Conservation (phyloP, 768 basidiomycete genomes). For the Pholiota microspora region DNA sequence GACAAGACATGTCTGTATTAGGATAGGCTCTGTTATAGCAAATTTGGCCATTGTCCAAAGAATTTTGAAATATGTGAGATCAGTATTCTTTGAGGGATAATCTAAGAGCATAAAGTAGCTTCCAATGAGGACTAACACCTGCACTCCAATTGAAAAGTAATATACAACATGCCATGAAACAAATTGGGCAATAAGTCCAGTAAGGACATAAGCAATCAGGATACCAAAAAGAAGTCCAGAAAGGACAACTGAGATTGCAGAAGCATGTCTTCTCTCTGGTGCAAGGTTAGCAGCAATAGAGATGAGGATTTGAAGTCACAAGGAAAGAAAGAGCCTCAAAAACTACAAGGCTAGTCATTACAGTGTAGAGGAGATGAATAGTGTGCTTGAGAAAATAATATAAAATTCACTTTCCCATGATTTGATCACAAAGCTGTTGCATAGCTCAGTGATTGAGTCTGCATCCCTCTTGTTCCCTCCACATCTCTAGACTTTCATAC, state of each 20-base stretch:
- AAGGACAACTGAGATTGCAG: conserved; percentile 73
- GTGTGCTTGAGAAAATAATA: too few relatives aligned
- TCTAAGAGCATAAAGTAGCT: conserved; percentile 75
- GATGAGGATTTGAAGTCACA: conserved; percentile 75
- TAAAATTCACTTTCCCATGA: too few relatives aligned
- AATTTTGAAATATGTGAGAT: conserved; percentile 66
- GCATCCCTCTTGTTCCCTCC: too few relatives aligned
- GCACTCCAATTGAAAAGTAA: conserved; percentile 74
- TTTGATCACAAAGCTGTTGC: too few relatives aligned
- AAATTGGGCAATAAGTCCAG: conserved; percentile 75
- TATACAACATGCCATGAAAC: conserved; percentile 73
- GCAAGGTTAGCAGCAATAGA: conserved; percentile 95
- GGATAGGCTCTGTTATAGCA: conserved; percentile 71
- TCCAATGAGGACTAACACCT: conserved; percentile 53
- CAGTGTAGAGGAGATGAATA: too few relatives aligned
- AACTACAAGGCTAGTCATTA: conserved; percentile 47
- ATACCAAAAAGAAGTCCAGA: conserved; percentile 70
- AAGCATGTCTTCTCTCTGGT: conserved; percentile 65
- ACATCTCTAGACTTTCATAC: too few relatives aligned
- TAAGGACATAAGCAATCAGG: conserved; percentile 69
- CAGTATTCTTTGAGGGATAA: conserved; percentile 72
- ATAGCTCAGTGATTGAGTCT: too few relatives aligned
- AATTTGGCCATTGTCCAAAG: conserved; percentile 77
- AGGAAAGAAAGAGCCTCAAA: conserved; percentile 73
- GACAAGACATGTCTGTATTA: conserved; percentile 68